Conservation (phyloP, 225 moss, liverwort and hornwort species). For the Climacium dendroides region DNA sequence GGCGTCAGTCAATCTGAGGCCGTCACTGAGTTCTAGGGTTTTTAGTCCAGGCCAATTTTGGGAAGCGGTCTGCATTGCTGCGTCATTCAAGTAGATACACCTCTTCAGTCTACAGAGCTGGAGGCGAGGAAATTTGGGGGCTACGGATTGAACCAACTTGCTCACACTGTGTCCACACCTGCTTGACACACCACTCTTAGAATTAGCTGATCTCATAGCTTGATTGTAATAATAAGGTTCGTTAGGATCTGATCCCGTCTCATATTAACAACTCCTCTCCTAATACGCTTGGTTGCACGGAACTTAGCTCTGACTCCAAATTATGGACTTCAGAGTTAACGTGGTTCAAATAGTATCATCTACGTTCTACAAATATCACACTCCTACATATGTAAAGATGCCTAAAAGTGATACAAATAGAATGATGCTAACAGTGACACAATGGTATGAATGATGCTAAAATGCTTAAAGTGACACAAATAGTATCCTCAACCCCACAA, state of each 20-base stretch:
- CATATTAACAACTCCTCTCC: background rate
- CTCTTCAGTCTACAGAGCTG: slow-evolving; percentile 48
- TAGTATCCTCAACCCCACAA: background rate
- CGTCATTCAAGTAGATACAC: slow-evolving; percentile 27
- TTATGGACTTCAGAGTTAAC: background rate
- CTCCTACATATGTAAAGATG: background rate
- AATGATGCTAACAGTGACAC: too few relatives aligned
- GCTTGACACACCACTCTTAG: background rate
- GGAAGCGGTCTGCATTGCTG: slow-evolving; percentile 49
- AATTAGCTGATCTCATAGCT: background rate
- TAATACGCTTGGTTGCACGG: background rate
- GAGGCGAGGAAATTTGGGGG: slow-evolving; percentile 59
- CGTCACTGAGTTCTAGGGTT: slow-evolving; percentile 49
- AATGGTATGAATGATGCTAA: too few relatives aligned
- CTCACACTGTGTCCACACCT: slow-evolving; percentile 74
- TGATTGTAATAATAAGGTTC: background rate
- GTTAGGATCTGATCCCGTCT: background rate
- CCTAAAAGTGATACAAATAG: background rate
- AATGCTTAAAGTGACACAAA: background rate
- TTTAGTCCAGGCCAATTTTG: slow-evolving; percentile 39
- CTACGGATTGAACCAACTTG: slow-evolving; percentile 65
- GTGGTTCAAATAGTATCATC: background rate
- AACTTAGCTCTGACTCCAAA: background rate
- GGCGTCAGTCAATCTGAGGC: slow-evolving; percentile 36
- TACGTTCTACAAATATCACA: background rate